Evolutionary conservation across 257 asterid species (phyloP), one percentile per base, ranked within the genome.

Genomic region (Ballota nigra): DNA sequence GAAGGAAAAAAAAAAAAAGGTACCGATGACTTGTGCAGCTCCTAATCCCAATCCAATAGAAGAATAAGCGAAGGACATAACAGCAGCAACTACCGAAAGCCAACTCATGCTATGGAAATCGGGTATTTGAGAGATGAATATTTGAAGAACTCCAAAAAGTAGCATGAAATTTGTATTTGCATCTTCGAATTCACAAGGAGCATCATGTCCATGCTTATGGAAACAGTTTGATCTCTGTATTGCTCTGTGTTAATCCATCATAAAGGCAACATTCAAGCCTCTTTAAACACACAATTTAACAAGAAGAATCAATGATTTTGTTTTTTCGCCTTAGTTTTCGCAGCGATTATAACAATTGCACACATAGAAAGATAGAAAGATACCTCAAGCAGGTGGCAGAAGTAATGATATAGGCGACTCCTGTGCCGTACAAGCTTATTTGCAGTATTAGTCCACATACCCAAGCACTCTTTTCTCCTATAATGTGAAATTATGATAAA

Each of bases 1-100:
- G 41, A 45, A 1, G 16, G 9, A 8, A 63, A 16, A 8, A 1
- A 12, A n/a, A n/a, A n/a, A n/a, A n/a, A n/a, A n/a, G n/a, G 24
- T 77, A 90, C 98, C 90, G 11, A 87, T 79, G 69, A 84, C 85
- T 80, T 79, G 79, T 15, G 91, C 90, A 8, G 83, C 79, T 68
- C 98, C 96, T 28, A 92, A 87, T 56, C 87, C 93, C 41, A 91
- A 77, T 57, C 96, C 97, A 0, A 89, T 86, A 64, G 68, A 70
- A 31, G 96, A 78, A 69, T 93, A 93, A 10, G 84, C 28, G 75
- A 93, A 85, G 29, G 98, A 93, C 97, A 89, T 91, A 80, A 84
- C 52, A 8, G 96, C 92, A 63, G 97, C 89, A 10, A 89, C 77
- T 8, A 83, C 65, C 0, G 96, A 93, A n/a, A 89, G 97, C 96